Evolutionary conservation across 352 stramenopile species (phyloP).

Genomic region (Elongisporangium undulatum): DNA sequence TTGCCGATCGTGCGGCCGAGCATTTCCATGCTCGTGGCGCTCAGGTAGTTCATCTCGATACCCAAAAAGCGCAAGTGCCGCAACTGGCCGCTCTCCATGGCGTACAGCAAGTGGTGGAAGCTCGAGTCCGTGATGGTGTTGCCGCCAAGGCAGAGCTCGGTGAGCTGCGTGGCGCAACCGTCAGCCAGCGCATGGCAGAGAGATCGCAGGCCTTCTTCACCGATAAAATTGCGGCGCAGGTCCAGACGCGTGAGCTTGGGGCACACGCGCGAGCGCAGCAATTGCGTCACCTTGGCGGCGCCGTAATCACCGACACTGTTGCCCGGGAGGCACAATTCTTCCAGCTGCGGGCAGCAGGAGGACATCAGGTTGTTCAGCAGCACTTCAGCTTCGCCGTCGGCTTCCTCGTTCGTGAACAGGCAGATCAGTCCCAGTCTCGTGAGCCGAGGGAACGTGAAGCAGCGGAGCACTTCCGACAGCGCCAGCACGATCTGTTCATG

Average conservation of each 20-base stretch:
- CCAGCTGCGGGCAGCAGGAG: conserved; percentile 66
- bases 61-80: conserved; percentile 63
- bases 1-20: conserved; percentile 78
- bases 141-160: conserved; percentile 73
- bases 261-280: conserved; percentile 76
- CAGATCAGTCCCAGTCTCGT: conserved; percentile 66
- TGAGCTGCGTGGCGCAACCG: conserved; percentile 57
- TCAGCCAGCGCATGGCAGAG: conserved; percentile 71
- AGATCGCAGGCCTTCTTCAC: conserved; percentile 66
- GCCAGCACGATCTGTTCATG: conserved; percentile 82
- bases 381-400: conserved; percentile 77
- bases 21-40: conserved; percentile 81
- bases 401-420: conserved; percentile 85
- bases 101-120: conserved; percentile 77
- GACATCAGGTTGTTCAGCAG: conserved; percentile 77
- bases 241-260: conserved; percentile 75
- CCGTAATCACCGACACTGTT: conserved; percentile 87
- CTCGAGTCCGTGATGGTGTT: conserved; percentile 85
- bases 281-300: conserved; percentile 73
- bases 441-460: conserved; percentile 49
- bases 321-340: conserved; percentile 75
- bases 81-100: conserved; percentile 74
- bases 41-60: conserved; percentile 86
- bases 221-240: conserved; percentile 83
- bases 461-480: conserved; percentile 61